A percentile compares a stretch with the other conserved stretches of the same genome.
phyloP scores from a whole-genome alignment of 257 asterid genomes.

The Cruciata laevipes region DNA sequence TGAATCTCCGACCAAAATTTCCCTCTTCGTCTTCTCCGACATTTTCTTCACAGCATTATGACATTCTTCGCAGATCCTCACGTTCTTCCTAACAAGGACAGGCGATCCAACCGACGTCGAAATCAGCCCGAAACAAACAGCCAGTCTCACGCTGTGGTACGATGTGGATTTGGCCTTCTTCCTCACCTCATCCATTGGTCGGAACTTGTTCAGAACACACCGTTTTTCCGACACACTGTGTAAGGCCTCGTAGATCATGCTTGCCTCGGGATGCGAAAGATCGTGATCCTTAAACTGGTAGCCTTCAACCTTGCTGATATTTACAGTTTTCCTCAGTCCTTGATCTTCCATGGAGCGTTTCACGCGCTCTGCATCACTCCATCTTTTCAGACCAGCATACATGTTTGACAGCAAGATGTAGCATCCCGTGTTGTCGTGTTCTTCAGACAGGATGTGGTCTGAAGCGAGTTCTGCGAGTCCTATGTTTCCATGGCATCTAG shows the following conservation, averaged over 20 bases:
- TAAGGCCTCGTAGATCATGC: conserved; percentile 30
- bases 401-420: conserved; percentile 59
- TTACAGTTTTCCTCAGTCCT: conserved; percentile 37
- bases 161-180: conserved; percentile 21
- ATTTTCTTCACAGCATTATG: conserved; percentile 48
- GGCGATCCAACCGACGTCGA: conserved; percentile 36
- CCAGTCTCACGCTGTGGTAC: conserved; percentile 58
- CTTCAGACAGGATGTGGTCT: conserved; percentile 27
- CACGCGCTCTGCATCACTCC: conserved; percentile 44
- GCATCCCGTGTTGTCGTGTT: conserved; percentile 47
- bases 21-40: conserved; percentile 42
- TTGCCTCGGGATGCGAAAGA: conserved; percentile 23
- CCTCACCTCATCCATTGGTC: conserved; percentile 24
- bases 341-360: conserved; percentile 35
- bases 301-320: conserved; percentile 38
- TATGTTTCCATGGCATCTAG: conserved; percentile 45
- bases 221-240: conserved; percentile 34
- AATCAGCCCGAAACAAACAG: conserved; percentile 51
- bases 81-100: conserved; percentile 50
- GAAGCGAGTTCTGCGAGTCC: conserved; percentile 56
- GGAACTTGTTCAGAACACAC: conserved; percentile 18
- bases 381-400: conserved; percentile 53
- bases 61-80: conserved; percentile 53
- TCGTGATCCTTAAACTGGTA: conserved; percentile 41
- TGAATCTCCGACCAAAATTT: conserved; percentile 52